These are phyloP conservation scores for Phytophthora cryptogea DNA, from an alignment of 352 stramenopile species.

Conservation along the genomic window DNA sequence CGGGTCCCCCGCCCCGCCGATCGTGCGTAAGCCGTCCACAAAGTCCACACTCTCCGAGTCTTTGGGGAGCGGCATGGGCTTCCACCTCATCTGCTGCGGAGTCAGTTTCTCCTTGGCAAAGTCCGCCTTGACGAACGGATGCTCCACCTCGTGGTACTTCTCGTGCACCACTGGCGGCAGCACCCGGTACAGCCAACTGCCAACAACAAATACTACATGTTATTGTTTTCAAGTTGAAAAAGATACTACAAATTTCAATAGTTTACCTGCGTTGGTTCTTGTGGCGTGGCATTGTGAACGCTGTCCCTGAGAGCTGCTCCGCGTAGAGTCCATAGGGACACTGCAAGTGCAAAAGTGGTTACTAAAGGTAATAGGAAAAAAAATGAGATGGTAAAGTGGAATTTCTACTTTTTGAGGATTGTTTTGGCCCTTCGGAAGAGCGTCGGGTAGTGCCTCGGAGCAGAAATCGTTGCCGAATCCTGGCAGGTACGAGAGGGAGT, in stretches of 20 bases:
- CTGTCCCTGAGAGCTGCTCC: slow-evolving; percentile 96
- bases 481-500: slow-evolving; percentile 82
- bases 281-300: slow-evolving; percentile 94
- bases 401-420: slow-evolving; percentile 86
- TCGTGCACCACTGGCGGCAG: slow-evolving; percentile 86
- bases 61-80: slow-evolving; percentile 76
- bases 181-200: slow-evolving; percentile 94
- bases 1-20: slow-evolving; percentile 88
- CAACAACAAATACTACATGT: background rate
- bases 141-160: slow-evolving; percentile 54
- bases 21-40: slow-evolving; percentile 86
- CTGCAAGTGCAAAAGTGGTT: slow-evolving; percentile 19
- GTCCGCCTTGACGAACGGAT: slow-evolving; percentile 69
- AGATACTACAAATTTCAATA: slow-evolving; percentile 46
- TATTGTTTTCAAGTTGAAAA: background rate
- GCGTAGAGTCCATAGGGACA: slow-evolving; percentile 93
- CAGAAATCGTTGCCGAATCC: slow-evolving; percentile 95
- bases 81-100: slow-evolving; percentile 94
- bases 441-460: slow-evolving; percentile 89
- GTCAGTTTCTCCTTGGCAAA: slow-evolving; percentile 74
- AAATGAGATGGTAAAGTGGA: background rate
- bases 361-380: no score
- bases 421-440: slow-evolving; percentile 94
- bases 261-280: slow-evolving; percentile 80
- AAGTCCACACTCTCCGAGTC: slow-evolving; percentile 80